Evolutionary conservation across 148 eudicot species (phyloP), one percentile per base, ranked within the genome.

Genomic region (Rhododendron vialii): DNA sequence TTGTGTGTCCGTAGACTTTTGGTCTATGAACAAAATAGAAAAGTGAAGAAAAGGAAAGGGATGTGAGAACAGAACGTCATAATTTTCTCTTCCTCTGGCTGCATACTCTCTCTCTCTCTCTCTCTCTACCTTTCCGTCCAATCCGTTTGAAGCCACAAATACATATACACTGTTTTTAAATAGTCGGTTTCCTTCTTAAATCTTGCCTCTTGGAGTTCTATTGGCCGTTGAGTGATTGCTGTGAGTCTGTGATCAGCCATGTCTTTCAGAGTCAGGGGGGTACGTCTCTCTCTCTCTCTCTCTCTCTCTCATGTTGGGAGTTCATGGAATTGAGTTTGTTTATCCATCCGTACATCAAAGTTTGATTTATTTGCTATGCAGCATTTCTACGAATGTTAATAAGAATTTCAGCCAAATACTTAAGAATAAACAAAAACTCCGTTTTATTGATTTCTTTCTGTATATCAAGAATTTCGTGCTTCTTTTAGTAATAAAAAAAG

Each of bases 261-360:
- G 85, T 73, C 85, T 59, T 84, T 84, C 65, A 84, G 65, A 48
- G 14, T 84, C 65, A 84, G 85, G 28, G 80, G 85, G 78, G 85
- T 84, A 48, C 26, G 84, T 61, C 33, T 59, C 20, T 84, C 33
- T 38, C 73, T 82, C 36, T 83, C 55, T 43, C 74, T 82, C 20
- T 82, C 74, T 35, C 33, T 61, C 55, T 6, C 41, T n/a, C 30
- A 53, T 53, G 15, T 78, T 47, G 8, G 2, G 28, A 7, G 14
- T 43, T 80, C 82, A 50, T 26, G 57, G 82, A 48, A 12, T 15
- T 33, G 35, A 78, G 51, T 48, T 17, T n/a, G 35, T 61, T 38
- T 61, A 38, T 55, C 14, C 8, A 18, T 35, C 63, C 0, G 83
- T 81, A 57, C 38, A 15, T 3, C 7, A 13, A 26, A 30, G 76